A percentile compares a stretch with the other conserved stretches of the same genome.
phyloP scores from a whole-genome alignment of 2,329 filamentous ascomycete genomes.

The Cercospora sojina region DNA sequence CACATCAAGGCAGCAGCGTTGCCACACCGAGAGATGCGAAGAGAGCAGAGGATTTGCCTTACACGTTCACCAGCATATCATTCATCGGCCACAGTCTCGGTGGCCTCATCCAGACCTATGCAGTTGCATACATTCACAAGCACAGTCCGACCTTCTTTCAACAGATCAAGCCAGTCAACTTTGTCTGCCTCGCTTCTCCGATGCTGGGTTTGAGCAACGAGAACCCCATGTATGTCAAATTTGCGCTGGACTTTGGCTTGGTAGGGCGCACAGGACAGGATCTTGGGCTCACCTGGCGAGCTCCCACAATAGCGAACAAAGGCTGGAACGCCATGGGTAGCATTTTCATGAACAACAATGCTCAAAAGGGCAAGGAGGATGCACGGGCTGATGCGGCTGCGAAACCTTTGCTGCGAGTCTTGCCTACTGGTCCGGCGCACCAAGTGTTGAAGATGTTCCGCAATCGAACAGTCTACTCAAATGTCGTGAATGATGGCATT shows the following conservation, averaged over 20 bases:
- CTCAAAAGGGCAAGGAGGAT: conserved; percentile 48
- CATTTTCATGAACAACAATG: conserved; percentile 62
- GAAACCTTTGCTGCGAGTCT: conserved; percentile 82
- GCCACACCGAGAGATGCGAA: conserved; percentile 49
- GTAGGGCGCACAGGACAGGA: conserved; percentile 96
- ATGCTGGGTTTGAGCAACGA: conserved; percentile 93
- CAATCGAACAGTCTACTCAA: conserved; percentile 90
- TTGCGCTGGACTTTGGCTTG: conserved; percentile 91
- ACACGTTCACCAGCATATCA: conserved; percentile 89
- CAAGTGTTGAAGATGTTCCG: conserved; percentile 81
- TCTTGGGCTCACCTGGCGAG: conserved; percentile 88
- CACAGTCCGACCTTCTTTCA: conserved; percentile 91
- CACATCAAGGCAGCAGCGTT: conserved; percentile 63
- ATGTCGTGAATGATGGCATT: conserved; percentile 96
- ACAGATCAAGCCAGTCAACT: conserved; percentile 82
- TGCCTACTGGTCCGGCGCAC: conserved; percentile 89
- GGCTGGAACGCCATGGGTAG: conserved; percentile 87
- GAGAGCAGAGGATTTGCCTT: conserved; percentile 57
- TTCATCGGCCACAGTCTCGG: conserved; percentile 92
- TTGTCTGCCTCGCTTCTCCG: conserved; percentile 81
- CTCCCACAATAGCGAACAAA: conserved; percentile 78
- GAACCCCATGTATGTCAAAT: conserved; percentile 95
- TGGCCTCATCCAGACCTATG: conserved; percentile 87
- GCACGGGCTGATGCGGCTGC: conserved; percentile 69
- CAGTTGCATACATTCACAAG: conserved; percentile 93